Conservation (phyloP, 306 rosid species). For the Rubus parviflorus region DNA sequence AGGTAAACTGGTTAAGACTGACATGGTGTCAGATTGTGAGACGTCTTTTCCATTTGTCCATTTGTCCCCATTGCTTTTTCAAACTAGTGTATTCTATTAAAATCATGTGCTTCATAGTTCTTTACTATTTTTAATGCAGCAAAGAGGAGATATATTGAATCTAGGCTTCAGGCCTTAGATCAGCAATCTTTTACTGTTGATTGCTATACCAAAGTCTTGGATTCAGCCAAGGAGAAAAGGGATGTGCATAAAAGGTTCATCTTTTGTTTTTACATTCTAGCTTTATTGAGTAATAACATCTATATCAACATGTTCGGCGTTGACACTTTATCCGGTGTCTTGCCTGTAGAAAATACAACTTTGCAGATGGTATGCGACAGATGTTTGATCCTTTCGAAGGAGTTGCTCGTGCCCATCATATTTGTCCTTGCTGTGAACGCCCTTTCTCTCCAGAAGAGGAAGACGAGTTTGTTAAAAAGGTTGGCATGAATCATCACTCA, state of each 20-base stretch:
- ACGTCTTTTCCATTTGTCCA: background rate
- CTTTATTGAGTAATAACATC: slow-evolving; percentile 22
- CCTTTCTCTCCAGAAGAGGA: slow-evolving; percentile 86
- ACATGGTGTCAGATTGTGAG: background rate
- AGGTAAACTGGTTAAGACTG: slow-evolving; percentile 13
- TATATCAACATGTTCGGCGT: slow-evolving; percentile 13
- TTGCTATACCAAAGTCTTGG: slow-evolving; percentile 61
- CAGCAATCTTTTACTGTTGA: slow-evolving; percentile 59
- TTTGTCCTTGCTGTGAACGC: slow-evolving; percentile 97
- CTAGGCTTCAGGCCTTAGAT: slow-evolving; percentile 74
- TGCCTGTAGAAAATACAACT: slow-evolving; percentile 74
- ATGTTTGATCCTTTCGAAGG: slow-evolving; percentile 97
- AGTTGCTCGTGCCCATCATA: slow-evolving; percentile 86
- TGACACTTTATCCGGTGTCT: slow-evolving; percentile 38
- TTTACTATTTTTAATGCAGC: slow-evolving; percentile 49
- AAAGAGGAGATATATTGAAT: slow-evolving; percentile 77
- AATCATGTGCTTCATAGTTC: slow-evolving; percentile 5
- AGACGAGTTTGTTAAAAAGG: slow-evolving; percentile 96
- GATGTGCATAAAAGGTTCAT: slow-evolving; percentile 73
- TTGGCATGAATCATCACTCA: slow-evolving; percentile 33
- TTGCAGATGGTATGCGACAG: slow-evolving; percentile 90
- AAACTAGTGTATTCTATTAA: background rate
- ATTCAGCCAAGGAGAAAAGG: slow-evolving; percentile 75
- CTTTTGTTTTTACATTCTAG: slow-evolving; percentile 20
- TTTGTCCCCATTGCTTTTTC: background rate